phyloP scores from a whole-genome alignment of 1,284 basidiomycete genomes.

The Phellopilus nigrolimitatus region DNA sequence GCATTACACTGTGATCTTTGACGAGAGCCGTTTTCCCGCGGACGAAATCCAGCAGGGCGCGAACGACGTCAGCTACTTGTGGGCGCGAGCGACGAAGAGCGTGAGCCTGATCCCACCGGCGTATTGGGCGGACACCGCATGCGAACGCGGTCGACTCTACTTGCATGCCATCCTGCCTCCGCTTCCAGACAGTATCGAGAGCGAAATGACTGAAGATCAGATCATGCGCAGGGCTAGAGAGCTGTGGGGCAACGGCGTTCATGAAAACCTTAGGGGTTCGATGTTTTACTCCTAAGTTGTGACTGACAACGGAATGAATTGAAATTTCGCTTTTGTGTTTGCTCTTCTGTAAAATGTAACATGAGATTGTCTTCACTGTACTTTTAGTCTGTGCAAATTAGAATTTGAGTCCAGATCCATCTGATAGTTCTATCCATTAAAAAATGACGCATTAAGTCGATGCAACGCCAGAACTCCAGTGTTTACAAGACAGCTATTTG shows the following conservation, averaged over 20 bases:
- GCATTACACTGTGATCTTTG: too few species aligned
- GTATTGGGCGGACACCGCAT: constrained; percentile 40
- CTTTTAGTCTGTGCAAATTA: too few species aligned
- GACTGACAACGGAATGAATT: neutral
- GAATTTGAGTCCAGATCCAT: too few species aligned
- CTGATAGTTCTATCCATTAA: too few species aligned
- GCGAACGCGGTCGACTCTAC: constrained; percentile 27
- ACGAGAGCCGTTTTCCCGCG: too few species aligned
- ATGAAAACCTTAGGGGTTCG: constrained; percentile 4
- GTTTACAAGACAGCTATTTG: too few species aligned
- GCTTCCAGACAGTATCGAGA: constrained; percentile 23
- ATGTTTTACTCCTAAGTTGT: constrained; percentile 13
- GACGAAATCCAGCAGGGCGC: constrained; percentile 70
- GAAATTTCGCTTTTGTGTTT: too few species aligned
- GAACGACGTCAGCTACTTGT: constrained; percentile 59
- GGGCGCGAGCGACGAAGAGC: constrained; percentile 69
- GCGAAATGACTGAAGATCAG: neutral
- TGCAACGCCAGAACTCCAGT: too few species aligned
- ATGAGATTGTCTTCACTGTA: too few species aligned
- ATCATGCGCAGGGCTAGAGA: neutral
- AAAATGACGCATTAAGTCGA: too few species aligned
- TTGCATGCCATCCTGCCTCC: constrained; percentile 25
- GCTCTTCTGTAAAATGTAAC: too few species aligned
- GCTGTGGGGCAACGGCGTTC: constrained; percentile 4
- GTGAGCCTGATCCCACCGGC: constrained; percentile 72